Base-by-base conservation (phyloP, 495 filamentous ascomycete genomes). In the Aspergillus campestris region DNA sequence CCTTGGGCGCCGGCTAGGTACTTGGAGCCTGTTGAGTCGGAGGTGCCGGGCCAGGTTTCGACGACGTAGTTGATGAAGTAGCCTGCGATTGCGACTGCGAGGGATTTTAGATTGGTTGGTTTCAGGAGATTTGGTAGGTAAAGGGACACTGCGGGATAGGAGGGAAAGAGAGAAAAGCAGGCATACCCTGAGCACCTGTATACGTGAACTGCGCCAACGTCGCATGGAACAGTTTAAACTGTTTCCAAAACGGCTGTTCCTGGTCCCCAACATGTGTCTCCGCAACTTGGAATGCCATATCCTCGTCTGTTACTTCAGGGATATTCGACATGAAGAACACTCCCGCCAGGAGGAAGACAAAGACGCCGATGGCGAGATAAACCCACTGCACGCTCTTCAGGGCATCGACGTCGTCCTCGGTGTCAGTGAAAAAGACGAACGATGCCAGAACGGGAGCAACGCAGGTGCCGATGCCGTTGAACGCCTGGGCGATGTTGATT, bases 201-300 rank as follows among this genome's bases (percentile, higher is more conserved):
- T 88, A 89, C n/a, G 73, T 77, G 70, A 83, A 88, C 55, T 90
- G 84, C 10, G 82, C 74, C 31, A 82, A 43, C 8, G 84, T 74
- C 0, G 80, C 85, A 51, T 84, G 66, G 45, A 75, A 70, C 14
- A 90, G 70, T 40, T 64, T 71, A 45, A 60, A 77, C 49, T 73
- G 70, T 46, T 75, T 73, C 52, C 60, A 53, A 43, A 77, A 67
- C 0, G 71, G 65, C 43, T 67, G 65, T 13, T 67, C 59, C 44
- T 65, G 61, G 18, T 64, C 65, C 4, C 49, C 79, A 45, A 58
- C 62, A 39, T 70, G 65, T 3, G 67, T 71, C 32, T 65, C 59
- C 6, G 67, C 51, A 3, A 68, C 74, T 51, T 77, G 75, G 45
- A 70, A 70, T 1, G 64, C 67, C 76, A 79, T 80, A 44, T 80